Conservation (phyloP, 768 basidiomycete species). For the Hygrophorus pudorinus region DNA sequence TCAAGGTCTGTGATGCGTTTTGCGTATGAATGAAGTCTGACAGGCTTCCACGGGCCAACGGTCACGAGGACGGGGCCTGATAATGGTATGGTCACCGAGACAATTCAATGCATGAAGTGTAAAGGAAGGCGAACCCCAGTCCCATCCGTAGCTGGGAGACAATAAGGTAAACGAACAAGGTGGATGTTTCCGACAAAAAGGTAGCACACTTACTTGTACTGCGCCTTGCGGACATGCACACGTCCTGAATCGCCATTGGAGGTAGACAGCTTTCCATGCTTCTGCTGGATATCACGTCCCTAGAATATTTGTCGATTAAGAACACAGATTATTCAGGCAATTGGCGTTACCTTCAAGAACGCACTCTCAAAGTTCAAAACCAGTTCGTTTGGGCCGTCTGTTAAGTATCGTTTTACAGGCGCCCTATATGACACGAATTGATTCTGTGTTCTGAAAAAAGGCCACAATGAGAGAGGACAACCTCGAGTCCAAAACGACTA, state of each 20-base stretch:
- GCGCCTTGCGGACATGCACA: slow-evolving; percentile 86
- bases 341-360: slow-evolving; percentile 44
- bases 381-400: slow-evolving; percentile 54
- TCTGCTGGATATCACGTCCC: slow-evolving; percentile 68
- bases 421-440: slow-evolving; percentile 76
- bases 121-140: slow-evolving; percentile 51
- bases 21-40: slow-evolving; percentile 60
- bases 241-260: slow-evolving; percentile 94
- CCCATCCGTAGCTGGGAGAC: slow-evolving; percentile 70
- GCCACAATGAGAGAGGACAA: neutral
- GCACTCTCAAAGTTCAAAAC: slow-evolving; percentile 65
- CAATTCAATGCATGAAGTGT: neutral
- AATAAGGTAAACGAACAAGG: slow-evolving; percentile 1
- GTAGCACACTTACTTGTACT: slow-evolving; percentile 60
- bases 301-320: slow-evolving; percentile 14
- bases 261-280: slow-evolving; percentile 46
- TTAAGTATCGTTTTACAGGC: slow-evolving; percentile 43
- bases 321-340: neutral
- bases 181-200: neutral
- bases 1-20: slow-evolving; percentile 57
- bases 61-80: slow-evolving; percentile 80
- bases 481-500: slow-evolving; percentile 9
- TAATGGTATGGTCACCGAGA: neutral
- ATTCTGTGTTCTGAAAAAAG: slow-evolving; percentile 53
- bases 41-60: slow-evolving; percentile 79